Evolutionary conservation across 768 basidiomycete species (phyloP).

Genomic region (Aureoboletus auriporus): DNA sequence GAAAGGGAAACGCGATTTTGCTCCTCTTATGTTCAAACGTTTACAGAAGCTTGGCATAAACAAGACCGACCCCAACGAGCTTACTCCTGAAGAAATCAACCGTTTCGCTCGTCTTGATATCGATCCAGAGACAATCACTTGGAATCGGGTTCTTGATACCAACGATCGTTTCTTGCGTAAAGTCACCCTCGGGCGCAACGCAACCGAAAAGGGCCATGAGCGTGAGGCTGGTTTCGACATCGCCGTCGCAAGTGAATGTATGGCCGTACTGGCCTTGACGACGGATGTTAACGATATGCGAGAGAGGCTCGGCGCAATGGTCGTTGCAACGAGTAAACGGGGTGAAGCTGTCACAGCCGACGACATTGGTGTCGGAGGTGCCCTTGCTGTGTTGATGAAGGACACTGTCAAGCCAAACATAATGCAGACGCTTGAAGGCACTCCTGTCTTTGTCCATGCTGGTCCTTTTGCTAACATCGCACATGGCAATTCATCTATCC

Average conservation of each 20-base stretch:
- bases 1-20: conserved; percentile 93
- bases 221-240: conserved; percentile 95
- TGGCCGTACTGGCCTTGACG: conserved; percentile 94
- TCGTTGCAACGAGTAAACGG: conserved; percentile 87
- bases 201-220: conserved; percentile 86
- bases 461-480: conserved; percentile 99
- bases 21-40: conserved; percentile 94
- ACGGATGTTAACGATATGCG: conserved; percentile 90
- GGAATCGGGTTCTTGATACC: conserved; percentile 96
- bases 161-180: conserved; percentile 97
- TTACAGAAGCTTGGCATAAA: conserved; percentile 91
- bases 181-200: conserved; percentile 86
- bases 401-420: conserved; percentile 98
- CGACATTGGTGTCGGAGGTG: conserved; percentile 92
- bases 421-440: conserved; percentile 98
- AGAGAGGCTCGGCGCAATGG: conserved; percentile 90
- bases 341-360: conserved; percentile 95
- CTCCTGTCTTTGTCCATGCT: conserved; percentile 97
- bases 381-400: conserved; percentile 95
- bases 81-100: conserved; percentile 89
- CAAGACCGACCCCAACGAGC: conserved; percentile 88
- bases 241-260: conserved; percentile 93
- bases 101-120: conserved; percentile 91
- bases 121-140: conserved; percentile 88
- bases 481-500: conserved; percentile 96